Percentiles rank a stretch among this genome's conserved stretches.
Evolutionary conservation across 2,329 filamentous ascomycete genomes (phyloP).

Genomic region (Knoxdaviesia capensis): DNA sequence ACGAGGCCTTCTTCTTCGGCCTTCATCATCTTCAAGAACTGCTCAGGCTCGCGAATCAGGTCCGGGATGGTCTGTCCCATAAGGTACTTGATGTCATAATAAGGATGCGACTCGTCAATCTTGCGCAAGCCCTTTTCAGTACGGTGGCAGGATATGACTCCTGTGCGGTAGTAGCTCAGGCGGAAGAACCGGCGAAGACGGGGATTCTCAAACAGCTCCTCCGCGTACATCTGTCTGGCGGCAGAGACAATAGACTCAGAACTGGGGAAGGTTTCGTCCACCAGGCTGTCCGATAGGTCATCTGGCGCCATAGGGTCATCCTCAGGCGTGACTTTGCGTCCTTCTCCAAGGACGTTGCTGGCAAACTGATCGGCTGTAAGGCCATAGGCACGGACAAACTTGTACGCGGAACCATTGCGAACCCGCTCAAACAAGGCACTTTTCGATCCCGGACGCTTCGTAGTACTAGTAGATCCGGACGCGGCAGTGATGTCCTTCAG

Average conservation of each 20-base stretch:
- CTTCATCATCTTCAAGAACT: slow-evolving; percentile 93
- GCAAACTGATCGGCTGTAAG: slow-evolving; percentile 79
- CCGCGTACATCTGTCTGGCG: slow-evolving; percentile 72
- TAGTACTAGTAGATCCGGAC: slow-evolving; percentile 40
- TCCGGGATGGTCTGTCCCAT: slow-evolving; percentile 71
- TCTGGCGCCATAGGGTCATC: slow-evolving; percentile 64
- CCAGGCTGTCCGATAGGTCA: slow-evolving; percentile 65
- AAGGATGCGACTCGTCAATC: slow-evolving; percentile 88
- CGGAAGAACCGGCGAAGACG: slow-evolving; percentile 78
- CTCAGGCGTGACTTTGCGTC: slow-evolving; percentile 64
- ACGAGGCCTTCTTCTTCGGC: slow-evolving; percentile 87
- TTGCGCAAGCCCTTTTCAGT: slow-evolving; percentile 87
- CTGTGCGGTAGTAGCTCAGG: slow-evolving; percentile 62
- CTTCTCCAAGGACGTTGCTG: slow-evolving; percentile 62
- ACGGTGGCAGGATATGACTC: slow-evolving; percentile 67
- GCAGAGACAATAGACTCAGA: slow-evolving; percentile 56
- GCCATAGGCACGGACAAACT: slow-evolving; percentile 73
- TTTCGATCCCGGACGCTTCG: slow-evolving; percentile 66
- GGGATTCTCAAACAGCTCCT: slow-evolving; percentile 75
- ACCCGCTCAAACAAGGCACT: slow-evolving; percentile 69
- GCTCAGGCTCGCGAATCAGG: slow-evolving; percentile 63
- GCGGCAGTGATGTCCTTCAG: slow-evolving; percentile 59
- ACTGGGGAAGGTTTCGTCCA: slow-evolving; percentile 54
- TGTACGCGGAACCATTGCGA: slow-evolving; percentile 59
- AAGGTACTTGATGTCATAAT: slow-evolving; percentile 95